These are phyloP conservation scores for Durio zibethinus DNA, from an alignment of 345 rosid genomes.

Conservation along the genomic window DNA sequence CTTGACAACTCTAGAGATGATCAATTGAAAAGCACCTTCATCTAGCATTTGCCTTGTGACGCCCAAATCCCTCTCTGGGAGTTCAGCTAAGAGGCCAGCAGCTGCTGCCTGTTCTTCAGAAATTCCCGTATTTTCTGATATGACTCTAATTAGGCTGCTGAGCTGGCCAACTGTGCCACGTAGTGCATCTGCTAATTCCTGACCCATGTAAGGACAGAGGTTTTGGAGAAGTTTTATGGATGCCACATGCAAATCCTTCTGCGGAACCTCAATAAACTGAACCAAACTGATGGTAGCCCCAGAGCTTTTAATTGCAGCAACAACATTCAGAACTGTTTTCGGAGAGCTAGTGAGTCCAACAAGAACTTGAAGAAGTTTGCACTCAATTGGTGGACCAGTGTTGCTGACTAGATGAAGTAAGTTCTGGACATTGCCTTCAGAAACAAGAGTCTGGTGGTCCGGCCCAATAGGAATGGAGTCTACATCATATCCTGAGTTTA, in stretches of 20 bases:
- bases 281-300: slow-evolving; percentile 92
- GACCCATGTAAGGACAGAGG: slow-evolving; percentile 78
- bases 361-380: slow-evolving; percentile 91
- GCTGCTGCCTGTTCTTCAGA: slow-evolving; percentile 93
- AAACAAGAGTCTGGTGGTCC: slow-evolving; percentile 74
- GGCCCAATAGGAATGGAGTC: slow-evolving; percentile 68
- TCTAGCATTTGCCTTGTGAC: slow-evolving; percentile 82
- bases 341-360: slow-evolving; percentile 82
- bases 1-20: slow-evolving; percentile 47
- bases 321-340: slow-evolving; percentile 62
- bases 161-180: slow-evolving; percentile 87
- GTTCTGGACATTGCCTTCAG: slow-evolving; percentile 72
- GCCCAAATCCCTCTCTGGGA: slow-evolving; percentile 87
- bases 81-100: slow-evolving; percentile 85
- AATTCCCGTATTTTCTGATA: slow-evolving; percentile 66
- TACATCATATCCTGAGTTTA: slow-evolving; percentile 70
- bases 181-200: slow-evolving; percentile 74
- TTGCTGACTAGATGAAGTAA: slow-evolving; percentile 87
- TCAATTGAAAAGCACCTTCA: slow-evolving; percentile 64
- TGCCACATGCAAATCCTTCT: slow-evolving; percentile 72
- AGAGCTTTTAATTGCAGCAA: slow-evolving; percentile 82
- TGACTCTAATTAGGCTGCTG: slow-evolving; percentile 55
- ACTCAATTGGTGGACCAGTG: slow-evolving; percentile 94
- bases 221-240: slow-evolving; percentile 81
- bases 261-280: slow-evolving; percentile 89